phyloP scores from a whole-genome alignment of 2,329 filamentous ascomycete genomes.

The Cercospora sp. region DNA sequence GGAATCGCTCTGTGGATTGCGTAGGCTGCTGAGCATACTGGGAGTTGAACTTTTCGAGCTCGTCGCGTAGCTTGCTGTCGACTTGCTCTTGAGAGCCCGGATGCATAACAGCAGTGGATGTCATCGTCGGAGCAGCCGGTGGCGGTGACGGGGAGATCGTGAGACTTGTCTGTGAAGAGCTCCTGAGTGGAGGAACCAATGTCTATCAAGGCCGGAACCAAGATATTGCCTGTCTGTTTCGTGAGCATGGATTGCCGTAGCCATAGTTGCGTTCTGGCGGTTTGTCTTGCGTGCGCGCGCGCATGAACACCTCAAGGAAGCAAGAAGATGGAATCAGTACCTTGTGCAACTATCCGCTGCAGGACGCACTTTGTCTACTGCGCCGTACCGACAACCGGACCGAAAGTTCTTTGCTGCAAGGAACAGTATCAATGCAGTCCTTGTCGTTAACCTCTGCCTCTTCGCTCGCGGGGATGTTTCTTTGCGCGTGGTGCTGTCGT shows the following conservation, averaged over 20 bases:
- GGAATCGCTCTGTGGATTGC: slow-evolving; percentile 37
- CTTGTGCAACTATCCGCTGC: slow-evolving; percentile 37
- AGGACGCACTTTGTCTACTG: slow-evolving; percentile 33
- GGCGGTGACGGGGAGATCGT: slow-evolving; percentile 24
- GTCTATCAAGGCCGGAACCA: slow-evolving; percentile 21
- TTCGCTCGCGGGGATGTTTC: slow-evolving; percentile 19
- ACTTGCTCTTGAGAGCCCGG: slow-evolving; percentile 31
- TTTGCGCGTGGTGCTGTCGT: slow-evolving; percentile 31
- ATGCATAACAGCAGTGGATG: slow-evolving; percentile 31
- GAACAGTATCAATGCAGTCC: slow-evolving; percentile 26
- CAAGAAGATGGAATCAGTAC: slow-evolving; percentile 29
- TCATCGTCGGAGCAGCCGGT: slow-evolving; percentile 29
- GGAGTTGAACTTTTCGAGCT: slow-evolving; percentile 48
- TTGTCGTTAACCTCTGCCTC: slow-evolving; percentile 33
- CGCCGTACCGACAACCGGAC: slow-evolving; percentile 22
- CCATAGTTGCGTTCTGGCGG: slow-evolving; percentile 29
- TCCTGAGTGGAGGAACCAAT: slow-evolving; percentile 21
- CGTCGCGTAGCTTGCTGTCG: slow-evolving; percentile 41
- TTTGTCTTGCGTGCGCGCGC: slow-evolving; percentile 36
- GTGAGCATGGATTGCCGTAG: slow-evolving; percentile 37
- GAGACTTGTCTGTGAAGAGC: slow-evolving; percentile 26
- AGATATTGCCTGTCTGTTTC: slow-evolving; percentile 37
- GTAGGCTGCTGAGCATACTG: slow-evolving; percentile 32
- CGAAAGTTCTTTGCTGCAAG: slow-evolving; percentile 32
- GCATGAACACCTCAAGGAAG: slow-evolving; percentile 29